phyloP scores from a whole-genome alignment of 371 early-diverging fungal genomes.

The Syncephalastrum monosporum region DNA sequence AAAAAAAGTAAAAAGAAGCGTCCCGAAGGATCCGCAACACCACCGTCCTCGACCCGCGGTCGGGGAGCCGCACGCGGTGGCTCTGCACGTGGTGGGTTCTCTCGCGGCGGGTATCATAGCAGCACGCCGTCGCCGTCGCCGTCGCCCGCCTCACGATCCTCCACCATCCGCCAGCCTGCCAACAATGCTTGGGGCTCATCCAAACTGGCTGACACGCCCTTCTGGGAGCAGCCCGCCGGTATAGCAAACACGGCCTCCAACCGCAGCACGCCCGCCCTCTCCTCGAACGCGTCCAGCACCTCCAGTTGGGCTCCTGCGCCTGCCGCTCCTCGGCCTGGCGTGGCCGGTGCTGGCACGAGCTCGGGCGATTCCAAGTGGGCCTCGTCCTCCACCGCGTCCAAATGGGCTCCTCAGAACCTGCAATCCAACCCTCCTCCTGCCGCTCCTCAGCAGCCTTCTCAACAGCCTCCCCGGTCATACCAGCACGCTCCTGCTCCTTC shows the following conservation, averaged over 20 bases:
- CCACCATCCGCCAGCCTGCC: constrained; percentile 14
- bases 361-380: constrained; percentile 10
- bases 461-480: constrained; percentile 3
- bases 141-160: constrained; percentile 3
- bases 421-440: constrained; percentile 2
- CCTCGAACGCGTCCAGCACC: constrained; percentile 3
- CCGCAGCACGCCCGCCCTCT: background rate
- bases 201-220: constrained; percentile 30
- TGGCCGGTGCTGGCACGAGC: background rate
- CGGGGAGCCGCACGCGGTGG: background rate
- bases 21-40: constrained; percentile 4
- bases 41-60: constrained; percentile 1
- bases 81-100: too few relatives aligned
- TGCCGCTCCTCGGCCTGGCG: background rate
- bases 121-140: background rate
- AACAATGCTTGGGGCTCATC: constrained; percentile 26
- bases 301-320: constrained; percentile 1
- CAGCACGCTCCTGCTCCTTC: constrained; percentile 1
- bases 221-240: constrained; percentile 31
- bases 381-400: constrained; percentile 8
- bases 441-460: background rate
- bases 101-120: too few relatives aligned
- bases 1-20: constrained; percentile 25
- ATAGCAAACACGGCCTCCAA: constrained; percentile 3
- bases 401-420: constrained; percentile 6